Conservation (phyloP, 495 filamentous ascomycete species). For the Trichocladium uniseriatum region DNA sequence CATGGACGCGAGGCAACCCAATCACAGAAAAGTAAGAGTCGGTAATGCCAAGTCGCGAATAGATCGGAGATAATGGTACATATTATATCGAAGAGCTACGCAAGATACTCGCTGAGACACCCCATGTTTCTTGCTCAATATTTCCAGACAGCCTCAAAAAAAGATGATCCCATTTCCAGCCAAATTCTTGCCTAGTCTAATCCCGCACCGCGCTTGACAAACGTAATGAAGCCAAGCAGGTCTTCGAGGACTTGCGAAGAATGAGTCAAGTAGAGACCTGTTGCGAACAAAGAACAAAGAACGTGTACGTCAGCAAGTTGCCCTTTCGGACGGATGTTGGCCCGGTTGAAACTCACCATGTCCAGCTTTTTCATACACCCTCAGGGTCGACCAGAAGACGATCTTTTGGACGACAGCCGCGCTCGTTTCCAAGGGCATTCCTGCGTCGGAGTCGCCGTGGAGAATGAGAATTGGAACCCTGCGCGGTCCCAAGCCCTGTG, state of each 20-base stretch:
- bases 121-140: no score
- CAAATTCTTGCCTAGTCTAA: no score
- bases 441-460: slow-evolving; percentile 9
- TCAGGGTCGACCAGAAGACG: slow-evolving; percentile 11
- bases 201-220: no score
- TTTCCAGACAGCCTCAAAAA: no score
- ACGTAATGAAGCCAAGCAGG: neutral
- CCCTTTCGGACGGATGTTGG: neutral
- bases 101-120: no score
- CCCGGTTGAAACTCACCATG: slow-evolving; percentile 8
- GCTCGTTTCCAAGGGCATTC: slow-evolving; percentile 13
- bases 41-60: no score
- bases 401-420: slow-evolving; percentile 1
- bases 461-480: slow-evolving; percentile 8
- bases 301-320: neutral
- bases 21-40: no score
- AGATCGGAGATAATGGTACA: no score
- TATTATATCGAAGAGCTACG: no score
- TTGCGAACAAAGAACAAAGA: no score
- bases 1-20: no score
- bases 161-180: no score
- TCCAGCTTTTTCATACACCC: slow-evolving; percentile 11
- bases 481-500: neutral
- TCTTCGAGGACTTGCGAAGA: neutral
- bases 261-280: slow-evolving; percentile 7